Conservation (phyloP, 2,329 filamentous ascomycete species). For the Apiospora malaysiana region DNA sequence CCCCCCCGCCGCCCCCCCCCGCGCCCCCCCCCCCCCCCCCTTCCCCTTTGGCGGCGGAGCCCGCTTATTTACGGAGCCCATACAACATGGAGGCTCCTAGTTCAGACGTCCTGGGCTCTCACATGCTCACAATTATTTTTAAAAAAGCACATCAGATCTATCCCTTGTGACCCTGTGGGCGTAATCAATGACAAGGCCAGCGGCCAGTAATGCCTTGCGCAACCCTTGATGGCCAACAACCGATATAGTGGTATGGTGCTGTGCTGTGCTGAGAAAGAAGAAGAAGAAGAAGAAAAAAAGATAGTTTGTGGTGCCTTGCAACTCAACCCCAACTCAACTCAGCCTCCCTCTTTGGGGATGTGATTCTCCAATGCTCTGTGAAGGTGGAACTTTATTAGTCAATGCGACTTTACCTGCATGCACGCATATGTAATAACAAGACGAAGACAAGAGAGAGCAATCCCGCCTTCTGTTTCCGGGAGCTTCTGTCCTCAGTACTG, state of each 20-base stretch:
- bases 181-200: constrained; percentile 6
- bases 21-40: too few species aligned
- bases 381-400: constrained; percentile 1
- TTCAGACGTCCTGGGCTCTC: constrained; percentile 20
- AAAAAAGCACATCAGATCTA: constrained; percentile 6
- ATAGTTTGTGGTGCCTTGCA: background rate
- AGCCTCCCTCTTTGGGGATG: background rate
- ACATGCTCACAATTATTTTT: constrained; percentile 19
- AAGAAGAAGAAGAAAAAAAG: too few species aligned
- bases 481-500: background rate
- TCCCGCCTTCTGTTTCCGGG: constrained; percentile 23
- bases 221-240: background rate
- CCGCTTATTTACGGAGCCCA: constrained; percentile 22
- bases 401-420: constrained; percentile 12
- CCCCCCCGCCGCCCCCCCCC: too few species aligned
- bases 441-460: constrained; percentile 10
- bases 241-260: background rate
- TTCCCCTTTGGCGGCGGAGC: constrained; percentile 14
- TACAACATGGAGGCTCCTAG: constrained; percentile 22
- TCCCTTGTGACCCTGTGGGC: constrained; percentile 19
- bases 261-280: too few species aligned
- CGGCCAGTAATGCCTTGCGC: background rate
- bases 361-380: background rate
- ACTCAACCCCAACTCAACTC: background rate
- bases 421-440: constrained; percentile 1